These are phyloP conservation scores for Leccinellum rugosiceps DNA, from an alignment of 768 basidiomycete species.

Conservation along the genomic window DNA sequence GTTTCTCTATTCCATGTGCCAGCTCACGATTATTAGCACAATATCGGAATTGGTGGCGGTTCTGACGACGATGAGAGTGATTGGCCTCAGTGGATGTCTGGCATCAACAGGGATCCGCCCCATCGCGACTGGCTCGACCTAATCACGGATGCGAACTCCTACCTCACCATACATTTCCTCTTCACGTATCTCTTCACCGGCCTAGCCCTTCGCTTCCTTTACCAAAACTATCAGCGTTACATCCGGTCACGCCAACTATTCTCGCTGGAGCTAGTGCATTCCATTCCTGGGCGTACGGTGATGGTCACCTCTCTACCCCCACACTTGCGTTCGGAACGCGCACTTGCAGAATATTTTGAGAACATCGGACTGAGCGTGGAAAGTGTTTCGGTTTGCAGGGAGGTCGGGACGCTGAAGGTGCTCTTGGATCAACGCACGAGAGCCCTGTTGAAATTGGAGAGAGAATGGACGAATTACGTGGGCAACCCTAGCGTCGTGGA, in stretches of 20 bases:
- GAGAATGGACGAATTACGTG: slow-evolving; percentile 86
- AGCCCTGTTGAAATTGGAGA: slow-evolving; percentile 78
- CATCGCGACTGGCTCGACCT: slow-evolving; percentile 78
- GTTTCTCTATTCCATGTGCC: not conserved
- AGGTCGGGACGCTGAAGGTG: slow-evolving; percentile 68
- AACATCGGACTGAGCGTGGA: slow-evolving; percentile 84
- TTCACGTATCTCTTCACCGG: slow-evolving; percentile 95
- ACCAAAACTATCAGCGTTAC: slow-evolving; percentile 87
- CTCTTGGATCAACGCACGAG: slow-evolving; percentile 77
- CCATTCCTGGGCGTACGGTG: slow-evolving; percentile 90
- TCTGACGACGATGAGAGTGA: slow-evolving; percentile 38
- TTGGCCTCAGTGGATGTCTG: slow-evolving; percentile 41
- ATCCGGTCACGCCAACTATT: slow-evolving; percentile 90
- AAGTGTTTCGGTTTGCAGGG: slow-evolving; percentile 85
- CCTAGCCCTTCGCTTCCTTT: slow-evolving; percentile 81
- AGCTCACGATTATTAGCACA: slow-evolving; percentile 46
- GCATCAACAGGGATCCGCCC: slow-evolving; percentile 28
- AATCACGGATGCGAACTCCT: slow-evolving; percentile 86
- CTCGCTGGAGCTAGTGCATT: slow-evolving; percentile 91
- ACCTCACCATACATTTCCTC: slow-evolving; percentile 82
- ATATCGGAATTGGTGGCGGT: slow-evolving; percentile 63
- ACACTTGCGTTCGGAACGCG: slow-evolving; percentile 81
- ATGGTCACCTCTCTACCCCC: slow-evolving; percentile 80
- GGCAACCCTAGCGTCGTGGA: slow-evolving; percentile 90
- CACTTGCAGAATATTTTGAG: slow-evolving; percentile 92